phyloP scores from a whole-genome alignment of 2,329 filamentous ascomycete genomes.

The Dothideomycetidae sp. region DNA sequence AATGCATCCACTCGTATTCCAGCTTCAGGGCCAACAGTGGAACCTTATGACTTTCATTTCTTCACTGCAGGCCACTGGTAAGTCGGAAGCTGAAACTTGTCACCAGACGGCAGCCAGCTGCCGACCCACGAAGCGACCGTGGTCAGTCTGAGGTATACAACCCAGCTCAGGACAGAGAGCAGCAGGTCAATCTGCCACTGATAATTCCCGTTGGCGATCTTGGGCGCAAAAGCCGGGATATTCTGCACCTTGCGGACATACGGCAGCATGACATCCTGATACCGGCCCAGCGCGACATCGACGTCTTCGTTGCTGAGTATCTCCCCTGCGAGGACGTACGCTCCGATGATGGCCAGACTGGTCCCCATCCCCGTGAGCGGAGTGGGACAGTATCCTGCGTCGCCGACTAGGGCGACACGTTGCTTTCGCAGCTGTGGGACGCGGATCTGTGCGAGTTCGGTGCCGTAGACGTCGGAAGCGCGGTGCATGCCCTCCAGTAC shows the following conservation, averaged over 20 bases:
- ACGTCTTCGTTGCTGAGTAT: conserved; percentile 9
- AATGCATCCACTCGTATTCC: no score
- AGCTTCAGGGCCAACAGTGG: no score
- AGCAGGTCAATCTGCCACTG: conserved; percentile 6
- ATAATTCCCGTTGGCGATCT: conserved; percentile 5
- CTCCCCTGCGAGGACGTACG: conserved; percentile 28
- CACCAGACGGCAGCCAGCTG: background rate
- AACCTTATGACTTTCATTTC: no score
- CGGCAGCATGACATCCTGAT: conserved; percentile 7
- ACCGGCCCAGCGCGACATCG: conserved; percentile 3
- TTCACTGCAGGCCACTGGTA: conserved; percentile 6
- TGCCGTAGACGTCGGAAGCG: conserved; percentile 18
- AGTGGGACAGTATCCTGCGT: conserved; percentile 27
- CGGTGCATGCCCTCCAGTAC: conserved; percentile 25
- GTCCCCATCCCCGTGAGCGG: conserved; percentile 21
- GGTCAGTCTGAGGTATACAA: background rate
- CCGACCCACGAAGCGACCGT: background rate
- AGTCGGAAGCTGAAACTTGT: conserved; percentile 3
- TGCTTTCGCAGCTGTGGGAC: conserved; percentile 19
- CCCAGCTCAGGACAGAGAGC: conserved; percentile 1
- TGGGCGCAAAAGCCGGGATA: conserved; percentile 2
- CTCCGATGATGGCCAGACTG: conserved; percentile 25
- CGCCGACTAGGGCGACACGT: conserved; percentile 25
- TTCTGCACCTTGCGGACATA: conserved; percentile 7
- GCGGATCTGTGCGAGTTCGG: conserved; percentile 18